A percentile compares a stretch with the other conserved stretches of the same genome.
phyloP scores from a whole-genome alignment of 192 early-diverging fungal genomes.

The Gigaspora rosea region DNA sequence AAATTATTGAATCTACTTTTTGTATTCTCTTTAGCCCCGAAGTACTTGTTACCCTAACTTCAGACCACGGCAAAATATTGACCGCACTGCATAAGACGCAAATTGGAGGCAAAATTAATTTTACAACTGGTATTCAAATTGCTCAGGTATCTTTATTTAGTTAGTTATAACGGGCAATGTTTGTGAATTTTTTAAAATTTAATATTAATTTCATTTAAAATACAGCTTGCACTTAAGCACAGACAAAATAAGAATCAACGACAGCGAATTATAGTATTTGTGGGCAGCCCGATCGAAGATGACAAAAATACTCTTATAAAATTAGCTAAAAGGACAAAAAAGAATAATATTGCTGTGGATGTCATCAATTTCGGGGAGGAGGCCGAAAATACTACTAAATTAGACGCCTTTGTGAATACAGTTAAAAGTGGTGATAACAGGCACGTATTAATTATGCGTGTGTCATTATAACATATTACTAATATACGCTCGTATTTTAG shows the following conservation, averaged over 20 bases:
- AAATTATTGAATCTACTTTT: not conserved
- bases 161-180: not conserved
- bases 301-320: conserved; percentile 86
- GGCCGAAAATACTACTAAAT: conserved; percentile 80
- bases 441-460: conserved; percentile 35
- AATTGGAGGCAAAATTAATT: conserved; percentile 71
- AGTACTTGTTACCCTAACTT: conserved; percentile 88
- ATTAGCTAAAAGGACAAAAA: conserved; percentile 95
- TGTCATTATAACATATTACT: too few species aligned
- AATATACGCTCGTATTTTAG: conserved; percentile 37
- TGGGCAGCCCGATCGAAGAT: conserved; percentile 82
- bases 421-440: conserved; percentile 94
- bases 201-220: not conserved
- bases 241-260: conserved; percentile 95
- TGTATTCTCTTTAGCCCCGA: conserved; percentile 64
- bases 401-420: conserved; percentile 85
- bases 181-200: not conserved
- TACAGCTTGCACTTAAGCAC: conserved; percentile 89
- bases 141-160: conserved; percentile 70
- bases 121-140: conserved; percentile 90
- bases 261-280: conserved; percentile 93
- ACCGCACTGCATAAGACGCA: conserved; percentile 80
- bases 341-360: conserved; percentile 96
- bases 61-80: conserved; percentile 88
- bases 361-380: conserved; percentile 96